Base-by-base conservation (phyloP, 176 grass and related monocot genomes). In the Cenchrus fungigraminus region DNA sequence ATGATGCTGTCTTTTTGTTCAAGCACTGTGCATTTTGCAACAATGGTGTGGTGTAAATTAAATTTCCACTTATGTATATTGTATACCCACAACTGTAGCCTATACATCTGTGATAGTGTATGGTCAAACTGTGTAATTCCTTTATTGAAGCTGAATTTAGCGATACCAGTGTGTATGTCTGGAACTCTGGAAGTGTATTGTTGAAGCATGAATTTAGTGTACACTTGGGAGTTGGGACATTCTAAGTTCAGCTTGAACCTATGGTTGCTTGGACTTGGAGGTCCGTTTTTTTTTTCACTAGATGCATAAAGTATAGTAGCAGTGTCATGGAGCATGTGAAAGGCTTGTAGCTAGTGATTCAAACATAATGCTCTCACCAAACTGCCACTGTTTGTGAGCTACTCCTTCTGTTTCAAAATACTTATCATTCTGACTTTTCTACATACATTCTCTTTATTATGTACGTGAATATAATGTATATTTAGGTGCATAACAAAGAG, bases 331-430 rank as follows among this genome's bases (percentile, higher is more conserved):
- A 65, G 3, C 61, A 42, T 34, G 28, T 65, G 22, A 68, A 3
- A 40, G 66, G 19, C 20, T 57, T 5, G 0, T 25, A 8, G 5
- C 17, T 58, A 42, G 5, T 25, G 34, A 19, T 47, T 78, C 40
- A 78, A 28, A 22, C n/a, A 22, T 60, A 22, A 77, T 15, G 11
- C 75, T 25, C 4, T 17, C 54, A 22, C 2, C 11, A 13, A 0
- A 88, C 22, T 79, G 86, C 28, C 85, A 86, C 20, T 32, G 37
- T 12, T 1, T 49, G 60, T 44, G 85, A 90, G 37, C 75, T 88
- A 46, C 22, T 25, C 22, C 22, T 25, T 0, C 22, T 25, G 22
- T 25, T 25, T 25, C 22, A 25, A 25, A 25, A 25, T 25, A 25
- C 22, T 25, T 25, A 25, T 25, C 22, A 25, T 25, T 25, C 22